Conservation (phyloP, 1,284 basidiomycete species). For the Boletus sp. region DNA sequence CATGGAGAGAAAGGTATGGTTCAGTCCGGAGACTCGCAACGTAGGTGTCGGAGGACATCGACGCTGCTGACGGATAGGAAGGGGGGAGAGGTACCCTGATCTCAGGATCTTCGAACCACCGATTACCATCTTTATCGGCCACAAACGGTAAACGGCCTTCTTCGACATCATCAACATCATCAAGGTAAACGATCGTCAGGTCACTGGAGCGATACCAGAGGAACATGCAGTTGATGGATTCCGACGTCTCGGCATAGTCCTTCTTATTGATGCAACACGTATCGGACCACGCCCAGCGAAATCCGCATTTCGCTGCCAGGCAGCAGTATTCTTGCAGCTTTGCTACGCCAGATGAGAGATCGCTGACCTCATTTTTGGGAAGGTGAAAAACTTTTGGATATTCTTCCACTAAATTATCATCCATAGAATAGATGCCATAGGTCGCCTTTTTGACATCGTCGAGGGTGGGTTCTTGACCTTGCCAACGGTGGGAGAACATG, state of each 20-base stretch:
- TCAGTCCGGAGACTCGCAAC: neutral
- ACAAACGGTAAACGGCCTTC: slow-evolving; percentile 9
- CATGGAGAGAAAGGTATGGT: slow-evolving; percentile 10
- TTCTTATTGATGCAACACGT: slow-evolving; percentile 27
- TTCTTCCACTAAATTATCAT: neutral
- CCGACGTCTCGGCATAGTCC: slow-evolving; percentile 16
- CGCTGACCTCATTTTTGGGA: neutral
- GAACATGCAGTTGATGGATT: slow-evolving; percentile 29
- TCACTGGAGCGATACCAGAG: slow-evolving; percentile 22
- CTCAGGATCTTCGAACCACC: slow-evolving; percentile 25
- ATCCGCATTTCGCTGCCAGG: slow-evolving; percentile 20
- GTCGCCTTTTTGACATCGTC: slow-evolving; percentile 12
- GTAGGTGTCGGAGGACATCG: slow-evolving; percentile 4
- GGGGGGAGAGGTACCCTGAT: slow-evolving; percentile 12
- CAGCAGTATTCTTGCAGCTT: slow-evolving; percentile 28
- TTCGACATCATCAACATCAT: slow-evolving; percentile 20
- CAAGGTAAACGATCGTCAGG: slow-evolving; percentile 27
- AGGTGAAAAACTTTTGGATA: neutral
- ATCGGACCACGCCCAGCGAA: slow-evolving; percentile 27
- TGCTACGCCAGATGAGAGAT: neutral
- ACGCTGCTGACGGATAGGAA: neutral
- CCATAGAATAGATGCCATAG: slow-evolving; percentile 17
- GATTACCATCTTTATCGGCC: neutral
- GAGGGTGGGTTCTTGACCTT: slow-evolving; percentile 14
- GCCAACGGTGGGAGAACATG: slow-evolving; percentile 27